Base-by-base conservation (phyloP, 208 protist genomes). In the Phytomonas sp. region DNA sequence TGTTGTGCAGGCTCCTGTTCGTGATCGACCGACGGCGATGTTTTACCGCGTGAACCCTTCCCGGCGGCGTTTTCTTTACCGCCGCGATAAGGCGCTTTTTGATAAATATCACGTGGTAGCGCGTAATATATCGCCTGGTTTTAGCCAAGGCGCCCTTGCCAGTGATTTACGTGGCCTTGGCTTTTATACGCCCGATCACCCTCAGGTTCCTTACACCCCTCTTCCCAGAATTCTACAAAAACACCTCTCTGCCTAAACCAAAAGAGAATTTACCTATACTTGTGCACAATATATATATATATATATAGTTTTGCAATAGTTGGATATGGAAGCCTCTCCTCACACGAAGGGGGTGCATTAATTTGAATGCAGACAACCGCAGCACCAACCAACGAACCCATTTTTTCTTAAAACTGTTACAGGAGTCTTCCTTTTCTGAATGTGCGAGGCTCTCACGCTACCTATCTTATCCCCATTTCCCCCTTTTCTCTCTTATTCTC, bases 111-210 rank as follows among this genome's bases (percentile, higher is more conserved):
- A 94, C 73, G 77, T 81, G 2, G 83, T 80, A 4, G 88, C 84
- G n/a, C 86, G 91, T 30, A 75, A 96, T 60, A 64, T 93, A 0
- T 84, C 88, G 5, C 88, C 86, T 6, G 91, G 91, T 42, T 96
- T 96, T 69, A 92, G 87, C 65, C 82, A 83, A 59, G 91, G 88
- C 37, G 82, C 83, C 0, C 68, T 96, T 33, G 67, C 68, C 19
- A 88, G 83, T 63, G 91, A 96, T 69, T 75, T 86, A 67, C 88
- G 91, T 16, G 91, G 81, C 6, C 79, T 96, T 19, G 91, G 91
- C 29, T 84, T 87, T 63, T 94, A 94, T 78, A 96, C 91, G 2
- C 91, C 91, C 4, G 88, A 96, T 64, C 83, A 94, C 60, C 86
- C 88, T 26, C 91, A 96, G 68, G 81, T 92, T 19, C 81, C 84